Evolutionary conservation across 495 filamentous ascomycete species (phyloP).

Genomic region (Cairneyella variabilis): DNA sequence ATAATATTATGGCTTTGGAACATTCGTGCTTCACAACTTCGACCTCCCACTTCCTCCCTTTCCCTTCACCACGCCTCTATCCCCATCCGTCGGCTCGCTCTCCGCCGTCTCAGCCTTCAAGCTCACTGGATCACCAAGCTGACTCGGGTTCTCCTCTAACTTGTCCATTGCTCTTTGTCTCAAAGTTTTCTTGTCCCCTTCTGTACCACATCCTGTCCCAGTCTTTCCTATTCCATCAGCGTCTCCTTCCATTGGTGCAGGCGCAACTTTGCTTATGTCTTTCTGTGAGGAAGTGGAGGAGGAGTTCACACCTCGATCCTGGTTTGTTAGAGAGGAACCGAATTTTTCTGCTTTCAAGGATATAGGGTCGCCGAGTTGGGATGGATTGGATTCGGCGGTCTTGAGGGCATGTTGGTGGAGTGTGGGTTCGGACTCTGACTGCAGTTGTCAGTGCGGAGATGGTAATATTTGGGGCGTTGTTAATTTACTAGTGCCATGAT

Average conservation of each 20-base stretch:
- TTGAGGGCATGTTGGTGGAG: slow-evolving; percentile 18
- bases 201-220: neutral
- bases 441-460: too few relatives aligned
- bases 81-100: slow-evolving; percentile 10
- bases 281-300: neutral
- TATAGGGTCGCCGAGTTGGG: slow-evolving; percentile 38
- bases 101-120: slow-evolving; percentile 37
- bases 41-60: neutral
- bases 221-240: neutral
- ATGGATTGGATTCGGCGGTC: slow-evolving; percentile 33
- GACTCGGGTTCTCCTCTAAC: slow-evolving; percentile 35
- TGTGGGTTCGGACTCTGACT: too few relatives aligned
- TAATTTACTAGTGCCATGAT: too few relatives aligned
- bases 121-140: slow-evolving; percentile 38
- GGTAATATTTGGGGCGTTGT: too few relatives aligned
- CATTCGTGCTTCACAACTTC: slow-evolving; percentile 6
- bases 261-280: slow-evolving; percentile 1
- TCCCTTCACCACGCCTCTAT: slow-evolving; percentile 6
- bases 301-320: slow-evolving; percentile 2
- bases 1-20: too few relatives aligned
- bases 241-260: slow-evolving; percentile 10
- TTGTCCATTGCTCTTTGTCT: slow-evolving; percentile 34
- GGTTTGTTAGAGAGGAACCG: neutral
- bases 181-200: slow-evolving; percentile 22
- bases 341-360: slow-evolving; percentile 37